Evolutionary conservation across 805 yeast species (phyloP).

Genomic region (Yamadazyma sp.): DNA sequence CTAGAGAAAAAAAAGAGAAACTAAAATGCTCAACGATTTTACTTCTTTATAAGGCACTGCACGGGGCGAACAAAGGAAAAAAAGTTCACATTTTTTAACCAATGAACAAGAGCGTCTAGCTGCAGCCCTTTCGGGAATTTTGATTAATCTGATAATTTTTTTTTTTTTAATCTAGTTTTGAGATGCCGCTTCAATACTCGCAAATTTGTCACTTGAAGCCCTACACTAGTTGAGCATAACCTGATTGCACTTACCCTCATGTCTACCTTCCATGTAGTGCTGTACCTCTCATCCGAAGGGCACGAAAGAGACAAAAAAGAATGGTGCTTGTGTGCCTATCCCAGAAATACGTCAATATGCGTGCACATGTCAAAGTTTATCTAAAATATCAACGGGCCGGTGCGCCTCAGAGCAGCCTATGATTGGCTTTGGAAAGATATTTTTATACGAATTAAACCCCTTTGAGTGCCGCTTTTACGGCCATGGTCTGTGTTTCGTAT

Average conservation of each 20-base stretch:
- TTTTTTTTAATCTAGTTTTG: conserved; percentile 5
- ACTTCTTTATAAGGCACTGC: conserved; percentile 2
- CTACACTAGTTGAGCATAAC: too few relatives aligned
- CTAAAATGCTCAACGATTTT: conserved; percentile 9
- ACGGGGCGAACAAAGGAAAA: conserved; percentile 1
- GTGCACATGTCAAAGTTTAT: conserved; percentile 5
- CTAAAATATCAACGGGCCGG: conserved; percentile 4
- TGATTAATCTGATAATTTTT: conserved; percentile 10
- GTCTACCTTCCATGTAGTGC: too few relatives aligned
- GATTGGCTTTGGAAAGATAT: conserved; percentile 5
- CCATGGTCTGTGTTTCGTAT: neutral
- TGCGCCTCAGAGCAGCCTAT: neutral
- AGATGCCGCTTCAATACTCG: too few relatives aligned
- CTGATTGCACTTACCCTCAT: too few relatives aligned
- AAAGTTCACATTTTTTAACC: conserved; percentile 2
- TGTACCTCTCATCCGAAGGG: too few relatives aligned
- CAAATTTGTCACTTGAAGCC: too few relatives aligned
- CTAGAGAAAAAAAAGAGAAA: conserved; percentile 11
- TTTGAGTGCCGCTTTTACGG: too few relatives aligned
- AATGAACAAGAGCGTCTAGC: neutral
- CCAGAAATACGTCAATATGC: conserved; percentile 6
- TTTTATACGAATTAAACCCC: neutral
- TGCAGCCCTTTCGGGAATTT: conserved; percentile 4
- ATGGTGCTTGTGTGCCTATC: neutral
- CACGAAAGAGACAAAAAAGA: too few relatives aligned